Base-by-base conservation (phyloP, 169 alveolate genomes). In the Amoebophrya sp. region DNA sequence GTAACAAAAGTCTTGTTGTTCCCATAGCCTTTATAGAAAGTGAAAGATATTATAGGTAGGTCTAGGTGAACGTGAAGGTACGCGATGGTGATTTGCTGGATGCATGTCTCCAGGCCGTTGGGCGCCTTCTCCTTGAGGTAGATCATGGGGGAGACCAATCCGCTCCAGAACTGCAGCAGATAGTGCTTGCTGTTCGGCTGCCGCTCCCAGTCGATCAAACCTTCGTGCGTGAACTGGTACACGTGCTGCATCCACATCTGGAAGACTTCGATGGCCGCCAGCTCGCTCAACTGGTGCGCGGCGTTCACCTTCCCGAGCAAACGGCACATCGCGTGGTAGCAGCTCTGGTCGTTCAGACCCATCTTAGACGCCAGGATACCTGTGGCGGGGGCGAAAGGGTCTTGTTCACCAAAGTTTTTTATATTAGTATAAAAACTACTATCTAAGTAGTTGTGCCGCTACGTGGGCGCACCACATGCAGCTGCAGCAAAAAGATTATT, bases 181-280 rank as follows among this genome's bases (percentile, higher is more conserved):
- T 97, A 97, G 92, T 97, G 99, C 88, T 96, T 96, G 92, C 98
- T 96, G 93, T 97, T 97, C 67, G 98, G 97, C 91, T 96, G 89
- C 41, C 92, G 92, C 91, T 92, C 92, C 98, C 99, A 96, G 88
- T 95, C 95, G 90, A 94, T 94, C 90, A 97, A 94, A n/a, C 97
- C 95, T 48, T 95, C 97, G 90, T 96, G 93, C 1, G 99, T 97
- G 93, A 96, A 97, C 41, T 92, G 93, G 94, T 96, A 96, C 45
- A 97, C 95, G 69, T 96, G 96, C 45, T 96, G 97, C 34, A 97
- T 95, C 98, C 98, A 97, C 91, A 95, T 93, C n/a, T 95, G 95
- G 92, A 97, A 97, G 29, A 92, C 94, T 16, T 78, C 88, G 29
- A 92, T 88, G 10, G 90, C 90, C 58, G 92, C 78, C 43, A 93